Base-by-base conservation (phyloP, 805 yeast genomes). In the Metschnikowia amazonensis region DNA sequence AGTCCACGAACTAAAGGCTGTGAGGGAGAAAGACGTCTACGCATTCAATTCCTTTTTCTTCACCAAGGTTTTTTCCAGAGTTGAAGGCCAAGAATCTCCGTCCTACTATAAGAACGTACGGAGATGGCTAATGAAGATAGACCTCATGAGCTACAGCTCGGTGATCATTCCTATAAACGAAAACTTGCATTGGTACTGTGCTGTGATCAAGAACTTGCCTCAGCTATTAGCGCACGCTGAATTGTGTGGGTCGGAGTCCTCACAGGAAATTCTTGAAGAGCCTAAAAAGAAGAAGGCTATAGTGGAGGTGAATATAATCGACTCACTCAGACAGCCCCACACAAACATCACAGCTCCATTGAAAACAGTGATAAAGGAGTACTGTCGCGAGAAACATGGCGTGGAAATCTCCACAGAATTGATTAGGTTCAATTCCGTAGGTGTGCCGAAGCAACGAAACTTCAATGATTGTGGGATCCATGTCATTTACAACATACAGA, bases 401-500 rank as follows among this genome's bases (percentile, higher is more conserved):
- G 50, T 82, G 8, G 71, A 66, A 0, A 57, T 89, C 3, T 65
- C 66, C 17, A 69, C 69, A 10, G 62, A 66, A 4, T 73, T 69
- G 35, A 77, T 90, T 18, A 62, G 72, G 36, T 65, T 79, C 38
- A 61, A 69, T 42, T 62, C 70, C 6, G 80, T 82, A 4, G 59
- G 69, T 4, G 94, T 89, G 0, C 96, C 97, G 0, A 80, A 75
- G 47, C 99, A 94, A 59, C 81, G 82, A 25, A 94, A 94, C 61
- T 81, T 83, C 66, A 87, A 89, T 60, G 99, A 94, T 62, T 94
- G 99, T 68, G 99, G 99, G 1, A 80, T 94, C 17, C 97, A 87
- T 65, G 86, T 92, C 1, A 83, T 94, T 13, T 83, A 83, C 54
- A 89, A 86, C 55, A 74, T 83, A 10, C 69, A 72, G 46, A 79